Conservation (phyloP, 768 basidiomycete genomes). For the Termitomyces sp. region DNA sequence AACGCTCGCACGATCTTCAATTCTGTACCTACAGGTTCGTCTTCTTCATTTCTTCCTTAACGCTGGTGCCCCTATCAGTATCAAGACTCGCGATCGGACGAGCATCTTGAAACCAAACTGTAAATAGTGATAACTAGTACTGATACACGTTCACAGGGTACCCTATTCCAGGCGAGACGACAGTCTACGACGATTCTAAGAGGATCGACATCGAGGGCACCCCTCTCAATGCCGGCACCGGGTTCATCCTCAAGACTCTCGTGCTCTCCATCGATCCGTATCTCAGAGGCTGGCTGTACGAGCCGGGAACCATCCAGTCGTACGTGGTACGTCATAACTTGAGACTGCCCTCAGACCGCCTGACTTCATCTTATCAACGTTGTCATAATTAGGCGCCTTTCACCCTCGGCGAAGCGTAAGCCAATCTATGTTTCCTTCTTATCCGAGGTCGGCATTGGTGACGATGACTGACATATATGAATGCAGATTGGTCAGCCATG, state of each 20-base stretch:
- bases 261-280: slow-evolving; percentile 42
- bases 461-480: neutral
- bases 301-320: slow-evolving; percentile 19
- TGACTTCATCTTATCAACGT: neutral
- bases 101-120: neutral
- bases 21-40: slow-evolving; percentile 1
- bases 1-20: slow-evolving; percentile 3
- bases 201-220: slow-evolving; percentile 48
- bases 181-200: slow-evolving; percentile 37
- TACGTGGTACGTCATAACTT: slow-evolving; percentile 18
- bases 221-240: slow-evolving; percentile 35
- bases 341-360: too few relatives aligned
- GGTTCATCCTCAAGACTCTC: slow-evolving; percentile 47
- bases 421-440: neutral
- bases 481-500: slow-evolving; percentile 26
- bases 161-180: slow-evolving; percentile 43
- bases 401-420: slow-evolving; percentile 33
- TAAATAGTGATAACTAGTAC: neutral
- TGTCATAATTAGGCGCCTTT: slow-evolving; percentile 21
- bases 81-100: neutral
- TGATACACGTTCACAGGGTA: slow-evolving; percentile 22
- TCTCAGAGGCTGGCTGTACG: slow-evolving; percentile 36
- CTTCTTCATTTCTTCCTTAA: neutral
- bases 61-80: neutral
- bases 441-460: neutral